A percentile compares a stretch with the other conserved stretches of the same genome.
These are phyloP conservation scores for Globisporangium paroecandrum DNA, from an alignment of 352 stramenopile genomes.

Conservation along the genomic window DNA sequence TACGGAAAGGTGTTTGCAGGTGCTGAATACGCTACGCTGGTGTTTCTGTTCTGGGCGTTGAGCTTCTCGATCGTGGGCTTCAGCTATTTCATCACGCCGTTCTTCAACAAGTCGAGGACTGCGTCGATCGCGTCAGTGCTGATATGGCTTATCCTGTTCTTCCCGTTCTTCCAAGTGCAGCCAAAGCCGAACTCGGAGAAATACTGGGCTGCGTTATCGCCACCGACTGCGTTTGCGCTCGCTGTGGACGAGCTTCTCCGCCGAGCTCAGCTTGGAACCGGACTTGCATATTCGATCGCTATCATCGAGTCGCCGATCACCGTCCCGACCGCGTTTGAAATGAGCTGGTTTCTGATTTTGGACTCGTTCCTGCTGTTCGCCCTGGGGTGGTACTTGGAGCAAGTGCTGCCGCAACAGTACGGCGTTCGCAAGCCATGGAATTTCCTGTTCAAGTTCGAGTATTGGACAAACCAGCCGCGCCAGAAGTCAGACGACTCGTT, in stretches of 20 bases:
- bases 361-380: slow-evolving; percentile 82
- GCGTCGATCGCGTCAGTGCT: slow-evolving; percentile 62
- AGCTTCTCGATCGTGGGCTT: slow-evolving; percentile 61
- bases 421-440: slow-evolving; percentile 87
- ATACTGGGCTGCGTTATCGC: slow-evolving; percentile 50
- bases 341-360: slow-evolving; percentile 63
- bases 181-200: slow-evolving; percentile 37
- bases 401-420: slow-evolving; percentile 90
- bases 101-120: slow-evolving; percentile 67
- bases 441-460: slow-evolving; percentile 72
- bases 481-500: slow-evolving; percentile 10
- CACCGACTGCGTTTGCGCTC: slow-evolving; percentile 64
- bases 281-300: slow-evolving; percentile 57
- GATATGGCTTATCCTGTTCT: slow-evolving; percentile 70
- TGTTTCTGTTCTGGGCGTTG: slow-evolving; percentile 65
- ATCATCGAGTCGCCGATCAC: slow-evolving; percentile 32
- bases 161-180: slow-evolving; percentile 68
- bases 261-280: slow-evolving; percentile 53
- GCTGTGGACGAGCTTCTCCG: slow-evolving; percentile 59
- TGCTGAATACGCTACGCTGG: slow-evolving; percentile 52
- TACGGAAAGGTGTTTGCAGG: slow-evolving; percentile 64
- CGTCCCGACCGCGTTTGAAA: slow-evolving; percentile 40
- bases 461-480: slow-evolving; percentile 23
- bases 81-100: slow-evolving; percentile 59
- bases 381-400: slow-evolving; percentile 90